Evolutionary conservation across 805 yeast genomes (phyloP).

Genomic region (Yarrowia deformans): DNA sequence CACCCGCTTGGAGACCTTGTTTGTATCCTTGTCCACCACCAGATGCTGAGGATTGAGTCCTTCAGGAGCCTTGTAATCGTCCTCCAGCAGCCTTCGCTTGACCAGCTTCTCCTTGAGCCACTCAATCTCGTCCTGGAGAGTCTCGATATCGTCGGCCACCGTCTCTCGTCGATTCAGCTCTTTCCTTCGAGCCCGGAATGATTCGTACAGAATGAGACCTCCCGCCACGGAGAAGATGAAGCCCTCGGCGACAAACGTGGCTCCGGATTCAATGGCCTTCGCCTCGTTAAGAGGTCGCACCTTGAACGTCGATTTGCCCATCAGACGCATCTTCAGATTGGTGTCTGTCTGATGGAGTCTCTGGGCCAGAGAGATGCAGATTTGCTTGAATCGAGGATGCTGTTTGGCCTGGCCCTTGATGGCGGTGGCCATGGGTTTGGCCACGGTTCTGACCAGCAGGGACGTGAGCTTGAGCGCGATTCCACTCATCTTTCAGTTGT

Average conservation of each 20-base stretch:
- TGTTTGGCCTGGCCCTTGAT: slow-evolving; percentile 78
- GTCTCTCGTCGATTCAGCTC: slow-evolving; percentile 67
- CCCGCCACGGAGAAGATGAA: slow-evolving; percentile 86
- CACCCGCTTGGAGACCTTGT: slow-evolving; percentile 23
- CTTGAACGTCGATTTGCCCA: slow-evolving; percentile 60
- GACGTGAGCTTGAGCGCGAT: slow-evolving; percentile 77
- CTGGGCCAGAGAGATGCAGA: slow-evolving; percentile 78
- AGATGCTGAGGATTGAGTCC: slow-evolving; percentile 58
- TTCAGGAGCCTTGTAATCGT: slow-evolving; percentile 60
- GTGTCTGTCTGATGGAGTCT: slow-evolving; percentile 70
- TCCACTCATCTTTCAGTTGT: slow-evolving; percentile 63
- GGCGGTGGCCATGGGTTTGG: slow-evolving; percentile 78
- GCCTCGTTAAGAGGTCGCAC: slow-evolving; percentile 82
- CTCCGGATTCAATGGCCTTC: slow-evolving; percentile 83
- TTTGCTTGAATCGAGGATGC: slow-evolving; percentile 65
- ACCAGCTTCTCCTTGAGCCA: slow-evolving; percentile 56
- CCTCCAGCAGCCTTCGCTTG: slow-evolving; percentile 52
- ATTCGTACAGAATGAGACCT: slow-evolving; percentile 72
- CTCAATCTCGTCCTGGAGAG: slow-evolving; percentile 73
- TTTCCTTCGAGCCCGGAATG: slow-evolving; percentile 69
- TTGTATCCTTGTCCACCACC: slow-evolving; percentile 44
- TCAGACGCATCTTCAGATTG: slow-evolving; percentile 63
- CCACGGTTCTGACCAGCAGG: slow-evolving; percentile 72
- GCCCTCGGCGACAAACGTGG: slow-evolving; percentile 76
- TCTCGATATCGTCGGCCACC: slow-evolving; percentile 73